Conservation (phyloP, 345 rosid species). For the Conringia planisiliqua region DNA sequence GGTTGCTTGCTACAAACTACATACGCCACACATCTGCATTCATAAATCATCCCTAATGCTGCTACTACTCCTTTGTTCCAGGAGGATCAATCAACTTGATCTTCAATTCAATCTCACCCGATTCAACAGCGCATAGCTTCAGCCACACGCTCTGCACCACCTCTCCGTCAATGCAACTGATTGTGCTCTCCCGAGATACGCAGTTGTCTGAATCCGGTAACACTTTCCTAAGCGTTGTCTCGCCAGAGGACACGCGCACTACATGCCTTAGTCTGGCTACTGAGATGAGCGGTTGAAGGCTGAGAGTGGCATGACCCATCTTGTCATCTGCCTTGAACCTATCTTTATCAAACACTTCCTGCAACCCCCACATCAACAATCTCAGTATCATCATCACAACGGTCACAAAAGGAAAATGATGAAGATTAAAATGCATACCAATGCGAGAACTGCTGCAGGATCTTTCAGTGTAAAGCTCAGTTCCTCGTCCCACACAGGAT, state of each 20-base stretch:
- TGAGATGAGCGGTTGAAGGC: slow-evolving; percentile 83
- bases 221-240: slow-evolving; percentile 73
- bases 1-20: slow-evolving; percentile 22
- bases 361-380: slow-evolving; percentile 15
- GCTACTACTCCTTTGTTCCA: slow-evolving; percentile 9
- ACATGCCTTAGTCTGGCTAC: slow-evolving; percentile 78
- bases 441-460: slow-evolving; percentile 55
- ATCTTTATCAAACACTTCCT: slow-evolving; percentile 98
- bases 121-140: slow-evolving; percentile 74
- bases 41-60: background rate
- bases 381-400: slow-evolving; percentile 5
- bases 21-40: background rate
- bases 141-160: slow-evolving; percentile 91
- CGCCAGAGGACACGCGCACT: slow-evolving; percentile 60
- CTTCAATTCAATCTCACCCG: slow-evolving; percentile 92
- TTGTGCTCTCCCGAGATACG: slow-evolving; percentile 73
- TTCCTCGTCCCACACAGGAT: slow-evolving; percentile 97
- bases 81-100: slow-evolving; percentile 56
- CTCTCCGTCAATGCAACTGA: slow-evolving; percentile 65
- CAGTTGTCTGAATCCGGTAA: slow-evolving; percentile 81
- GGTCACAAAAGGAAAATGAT: background rate
- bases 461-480: slow-evolving; percentile 67
- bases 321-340: slow-evolving; percentile 97
- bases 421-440: slow-evolving; percentile 43
- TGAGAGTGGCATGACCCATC: slow-evolving; percentile 88